A percentile compares a stretch with the other conserved stretches of the same genome.
phyloP scores from a whole-genome alignment of 371 early-diverging fungal genomes.

The Actinomortierella ambigua region DNA sequence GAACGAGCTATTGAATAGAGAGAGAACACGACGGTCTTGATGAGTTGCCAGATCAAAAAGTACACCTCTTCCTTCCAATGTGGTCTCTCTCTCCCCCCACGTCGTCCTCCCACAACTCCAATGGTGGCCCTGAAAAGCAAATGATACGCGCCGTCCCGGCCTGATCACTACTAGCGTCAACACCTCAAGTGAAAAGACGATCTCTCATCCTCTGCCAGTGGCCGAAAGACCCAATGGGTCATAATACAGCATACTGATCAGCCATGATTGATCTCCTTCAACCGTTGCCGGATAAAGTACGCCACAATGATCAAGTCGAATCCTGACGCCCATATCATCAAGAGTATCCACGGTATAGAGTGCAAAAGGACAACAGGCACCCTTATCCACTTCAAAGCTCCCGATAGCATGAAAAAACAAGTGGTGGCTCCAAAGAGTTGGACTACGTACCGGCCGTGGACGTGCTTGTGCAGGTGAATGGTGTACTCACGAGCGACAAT shows the following conservation, averaged over 20 bases:
- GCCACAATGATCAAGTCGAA: too few relatives aligned
- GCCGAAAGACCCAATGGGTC: background rate
- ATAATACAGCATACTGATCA: too few relatives aligned
- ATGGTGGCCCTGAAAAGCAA: background rate
- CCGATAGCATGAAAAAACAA: too few relatives aligned
- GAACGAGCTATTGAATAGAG: constrained; percentile 69
- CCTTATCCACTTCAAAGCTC: too few relatives aligned
- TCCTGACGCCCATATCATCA: too few relatives aligned
- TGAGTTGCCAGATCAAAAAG: background rate
- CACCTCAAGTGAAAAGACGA: background rate
- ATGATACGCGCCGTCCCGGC: background rate
- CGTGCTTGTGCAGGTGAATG: constrained; percentile 93
- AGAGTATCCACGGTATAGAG: too few relatives aligned
- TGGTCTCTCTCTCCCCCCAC: background rate
- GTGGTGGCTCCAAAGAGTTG: constrained; percentile 33
- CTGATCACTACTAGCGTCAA: background rate
- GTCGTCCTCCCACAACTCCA: background rate
- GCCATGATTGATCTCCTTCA: too few relatives aligned
- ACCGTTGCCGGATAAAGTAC: too few relatives aligned
- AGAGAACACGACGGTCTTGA: background rate
- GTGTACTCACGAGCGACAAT: constrained; percentile 93
- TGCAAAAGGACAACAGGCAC: too few relatives aligned
- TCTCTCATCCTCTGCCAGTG: background rate
- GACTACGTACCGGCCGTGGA: constrained; percentile 64
- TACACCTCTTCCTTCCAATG: background rate